These are phyloP conservation scores for Ustulina deusta DNA, from an alignment of 2,329 filamentous ascomycete genomes.

Conservation along the genomic window DNA sequence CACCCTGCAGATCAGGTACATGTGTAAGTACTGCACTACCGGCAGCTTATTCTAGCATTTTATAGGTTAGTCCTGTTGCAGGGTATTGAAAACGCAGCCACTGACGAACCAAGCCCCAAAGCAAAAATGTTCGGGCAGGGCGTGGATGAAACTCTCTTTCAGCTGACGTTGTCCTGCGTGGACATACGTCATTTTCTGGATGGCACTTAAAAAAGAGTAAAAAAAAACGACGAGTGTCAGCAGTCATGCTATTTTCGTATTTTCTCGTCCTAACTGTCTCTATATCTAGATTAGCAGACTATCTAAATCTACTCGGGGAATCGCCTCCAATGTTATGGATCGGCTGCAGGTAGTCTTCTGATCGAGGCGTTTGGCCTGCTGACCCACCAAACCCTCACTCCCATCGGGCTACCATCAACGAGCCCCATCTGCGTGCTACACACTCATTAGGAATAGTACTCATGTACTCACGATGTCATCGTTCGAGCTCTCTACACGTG, in stretches of 20 bases:
- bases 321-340: too few relatives aligned
- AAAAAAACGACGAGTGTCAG: slow-evolving; percentile 28
- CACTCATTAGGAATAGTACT: slow-evolving; percentile 17
- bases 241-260: neutral
- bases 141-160: slow-evolving; percentile 17
- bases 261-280: neutral
- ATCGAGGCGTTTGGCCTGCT: slow-evolving; percentile 22
- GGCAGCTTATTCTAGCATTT: neutral
- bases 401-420: neutral
- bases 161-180: slow-evolving; percentile 27
- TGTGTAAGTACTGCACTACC: neutral
- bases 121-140: neutral
- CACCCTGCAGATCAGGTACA: neutral
- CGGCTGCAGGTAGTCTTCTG: too few relatives aligned
- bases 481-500: slow-evolving; percentile 44
- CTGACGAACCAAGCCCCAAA: slow-evolving; percentile 13
- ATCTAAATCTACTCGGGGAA: too few relatives aligned
- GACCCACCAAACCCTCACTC: slow-evolving; percentile 23
- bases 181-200: slow-evolving; percentile 28
- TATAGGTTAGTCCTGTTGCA: neutral
- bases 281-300: too few relatives aligned
- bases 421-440: slow-evolving; percentile 14
- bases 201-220: too few relatives aligned
- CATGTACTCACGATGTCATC: slow-evolving; percentile 32
- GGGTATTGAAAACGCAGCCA: slow-evolving; percentile 1